Evolutionary conservation across 1,284 basidiomycete genomes (phyloP).

Genomic region (Gymnopus androsaceus): DNA sequence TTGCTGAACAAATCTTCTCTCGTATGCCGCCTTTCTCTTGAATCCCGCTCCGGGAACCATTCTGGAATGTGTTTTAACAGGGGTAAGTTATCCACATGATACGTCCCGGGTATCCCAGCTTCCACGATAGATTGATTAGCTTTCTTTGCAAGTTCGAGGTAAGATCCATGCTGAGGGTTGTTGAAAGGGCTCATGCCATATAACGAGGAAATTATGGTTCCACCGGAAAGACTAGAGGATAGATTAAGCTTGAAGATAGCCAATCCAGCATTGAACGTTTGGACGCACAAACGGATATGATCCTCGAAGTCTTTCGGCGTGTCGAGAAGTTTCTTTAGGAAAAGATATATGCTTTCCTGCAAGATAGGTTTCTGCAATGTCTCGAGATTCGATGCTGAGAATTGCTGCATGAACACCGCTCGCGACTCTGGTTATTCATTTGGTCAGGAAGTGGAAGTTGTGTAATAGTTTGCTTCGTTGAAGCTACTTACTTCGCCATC

Average conservation of each 20-base stretch:
- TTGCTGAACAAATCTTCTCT: background rate
- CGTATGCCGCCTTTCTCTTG: background rate
- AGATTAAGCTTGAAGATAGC: background rate
- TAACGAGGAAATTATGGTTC: constrained; percentile 5
- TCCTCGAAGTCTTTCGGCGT: too few relatives aligned
- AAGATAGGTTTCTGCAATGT: background rate
- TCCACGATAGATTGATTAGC: background rate
- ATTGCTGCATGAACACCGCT: background rate
- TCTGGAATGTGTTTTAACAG: constrained; percentile 24
- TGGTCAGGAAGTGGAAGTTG: too few relatives aligned
- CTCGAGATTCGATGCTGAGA: background rate
- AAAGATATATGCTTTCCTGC: background rate
- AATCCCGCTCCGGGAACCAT: constrained; percentile 12
- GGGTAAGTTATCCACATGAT: constrained; percentile 31
- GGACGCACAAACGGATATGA: too few relatives aligned
- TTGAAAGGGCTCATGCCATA: background rate
- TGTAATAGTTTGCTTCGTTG: too few relatives aligned
- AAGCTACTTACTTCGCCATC: too few relatives aligned
- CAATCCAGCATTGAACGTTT: too few relatives aligned
- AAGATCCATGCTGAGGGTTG: constrained; percentile 20
- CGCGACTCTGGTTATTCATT: background rate
- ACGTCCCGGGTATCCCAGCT: constrained; percentile 26
- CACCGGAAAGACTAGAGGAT: background rate
- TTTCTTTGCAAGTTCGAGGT: constrained; percentile 23
- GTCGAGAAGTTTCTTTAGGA: background rate